Evolutionary conservation across 805 yeast genomes (phyloP), one percentile per base, ranked within the genome.

Genomic region (Yarrowia keelungensis): DNA sequence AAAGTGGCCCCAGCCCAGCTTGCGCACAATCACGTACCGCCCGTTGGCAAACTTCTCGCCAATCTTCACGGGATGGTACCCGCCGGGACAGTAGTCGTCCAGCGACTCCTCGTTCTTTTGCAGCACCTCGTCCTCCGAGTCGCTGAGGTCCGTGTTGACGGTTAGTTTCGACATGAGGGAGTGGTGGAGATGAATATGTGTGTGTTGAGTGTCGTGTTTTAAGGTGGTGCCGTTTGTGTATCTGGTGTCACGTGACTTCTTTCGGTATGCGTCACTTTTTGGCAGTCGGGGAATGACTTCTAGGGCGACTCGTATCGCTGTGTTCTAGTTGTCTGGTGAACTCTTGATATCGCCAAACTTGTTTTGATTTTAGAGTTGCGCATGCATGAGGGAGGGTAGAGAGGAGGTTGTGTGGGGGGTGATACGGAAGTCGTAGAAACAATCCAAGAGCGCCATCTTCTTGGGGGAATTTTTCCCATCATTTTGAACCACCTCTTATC

Each of bases 1-100:
- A 76, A 95, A 95, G 79, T 95, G 98, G 43, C 99, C 99, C 99
- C 99, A 95, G 0, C 99, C 99, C 4, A 95, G 81, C 76, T 95
- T 95, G 70, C 98, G 85, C 39, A 91, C 93, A 61, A 95, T 79
- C 1, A 88, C 83, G 77, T 95, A 95, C 70, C 90, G 85, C 19
- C 87, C 86, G 69, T 89, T 82, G 73, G 91, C 90, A 78, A 89
- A 94, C 26, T 79, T 79, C 76, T 96, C 99, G 7, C 98, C 98
- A 62, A 92, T 87, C 72, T 79, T 87, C 12, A 96, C 95, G 0
- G 99, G 97, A 76, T 95, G 99, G 77, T 95, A 95, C 0, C 99
- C 99, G 32, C 98, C 98, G 10, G 88, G 87, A 69, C 86, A 87
- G 78, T 95, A 95, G 79, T 95, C 99, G 69, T 86, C 87, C 56